Evolutionary conservation across 1,284 basidiomycete species (phyloP).

Genomic region (Fistulinella cinereoalba): DNA sequence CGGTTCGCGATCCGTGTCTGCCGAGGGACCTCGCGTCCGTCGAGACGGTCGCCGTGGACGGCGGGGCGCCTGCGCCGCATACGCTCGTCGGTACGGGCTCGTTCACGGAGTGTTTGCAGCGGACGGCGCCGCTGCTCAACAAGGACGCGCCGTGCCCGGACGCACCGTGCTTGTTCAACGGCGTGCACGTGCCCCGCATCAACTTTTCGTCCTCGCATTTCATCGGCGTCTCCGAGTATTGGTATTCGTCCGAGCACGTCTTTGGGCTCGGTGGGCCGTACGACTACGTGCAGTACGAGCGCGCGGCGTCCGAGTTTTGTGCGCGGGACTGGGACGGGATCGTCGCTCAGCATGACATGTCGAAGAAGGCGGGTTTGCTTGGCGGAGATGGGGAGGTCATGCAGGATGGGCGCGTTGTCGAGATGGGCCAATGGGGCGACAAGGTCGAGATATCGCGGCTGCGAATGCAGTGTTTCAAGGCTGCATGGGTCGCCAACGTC

Average conservation of each 20-base stretch:
- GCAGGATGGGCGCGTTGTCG: constrained; percentile 56
- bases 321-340: constrained; percentile 77
- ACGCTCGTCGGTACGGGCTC: constrained; percentile 86
- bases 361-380: constrained; percentile 43
- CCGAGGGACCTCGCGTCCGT: constrained; percentile 68
- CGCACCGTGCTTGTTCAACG: constrained; percentile 92
- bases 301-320: constrained; percentile 88
- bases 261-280: constrained; percentile 94
- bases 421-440: constrained; percentile 66
- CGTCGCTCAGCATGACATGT: constrained; percentile 62
- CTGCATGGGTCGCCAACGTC: constrained; percentile 96
- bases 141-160: constrained; percentile 83
- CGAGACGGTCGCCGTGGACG: constrained; percentile 48
- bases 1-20: constrained; percentile 84
- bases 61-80: constrained; percentile 50
- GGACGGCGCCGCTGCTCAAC: constrained; percentile 80
- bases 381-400: constrained; percentile 58
- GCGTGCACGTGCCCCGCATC: constrained; percentile 89
- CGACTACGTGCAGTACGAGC: constrained; percentile 95
- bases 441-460: constrained; percentile 80
- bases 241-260: constrained; percentile 98
- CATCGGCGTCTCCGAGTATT: constrained; percentile 98
- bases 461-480: constrained; percentile 99
- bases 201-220: constrained; percentile 91
- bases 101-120: constrained; percentile 79